phyloP scores from a whole-genome alignment of 257 asterid genomes.

The Misopates orontium region DNA sequence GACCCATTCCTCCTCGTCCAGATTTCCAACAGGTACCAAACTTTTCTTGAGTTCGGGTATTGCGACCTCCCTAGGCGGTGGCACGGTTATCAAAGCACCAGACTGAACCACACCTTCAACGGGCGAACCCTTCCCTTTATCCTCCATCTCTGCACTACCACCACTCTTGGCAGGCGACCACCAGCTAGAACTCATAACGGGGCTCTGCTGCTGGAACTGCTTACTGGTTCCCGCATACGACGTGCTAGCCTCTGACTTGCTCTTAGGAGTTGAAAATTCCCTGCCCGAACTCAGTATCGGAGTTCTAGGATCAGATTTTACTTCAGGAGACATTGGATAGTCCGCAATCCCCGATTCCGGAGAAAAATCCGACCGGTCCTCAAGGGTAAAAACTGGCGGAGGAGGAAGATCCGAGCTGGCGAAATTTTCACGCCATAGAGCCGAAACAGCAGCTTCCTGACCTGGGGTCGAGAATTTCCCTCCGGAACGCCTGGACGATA shows the following conservation, averaged over 20 bases:
- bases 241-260: constrained; percentile 72
- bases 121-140: constrained; percentile 89
- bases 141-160: constrained; percentile 72
- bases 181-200: constrained; percentile 62
- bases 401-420: constrained; percentile 93
- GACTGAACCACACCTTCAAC: constrained; percentile 92
- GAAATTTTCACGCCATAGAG: constrained; percentile 94
- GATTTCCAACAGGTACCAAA: constrained; percentile 59
- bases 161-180: constrained; percentile 83
- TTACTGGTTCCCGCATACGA: constrained; percentile 57
- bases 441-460: constrained; percentile 95
- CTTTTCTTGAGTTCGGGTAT: constrained; percentile 85
- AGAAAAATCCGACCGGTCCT: constrained; percentile 73
- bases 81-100: constrained; percentile 82
- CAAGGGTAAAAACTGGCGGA: constrained; percentile 87
- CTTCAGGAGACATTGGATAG: constrained; percentile 71
- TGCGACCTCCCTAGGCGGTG: constrained; percentile 96
- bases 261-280: constrained; percentile 69
- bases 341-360: constrained; percentile 77
- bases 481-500: constrained; percentile 68
- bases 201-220: constrained; percentile 63
- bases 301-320: constrained; percentile 68
- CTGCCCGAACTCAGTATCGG: constrained; percentile 49
- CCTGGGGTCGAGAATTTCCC: constrained; percentile 76
- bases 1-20: constrained; percentile 95